Base-by-base conservation (phyloP, 2,329 filamentous ascomycete species). In the Trichoderma guizhouense region DNA sequence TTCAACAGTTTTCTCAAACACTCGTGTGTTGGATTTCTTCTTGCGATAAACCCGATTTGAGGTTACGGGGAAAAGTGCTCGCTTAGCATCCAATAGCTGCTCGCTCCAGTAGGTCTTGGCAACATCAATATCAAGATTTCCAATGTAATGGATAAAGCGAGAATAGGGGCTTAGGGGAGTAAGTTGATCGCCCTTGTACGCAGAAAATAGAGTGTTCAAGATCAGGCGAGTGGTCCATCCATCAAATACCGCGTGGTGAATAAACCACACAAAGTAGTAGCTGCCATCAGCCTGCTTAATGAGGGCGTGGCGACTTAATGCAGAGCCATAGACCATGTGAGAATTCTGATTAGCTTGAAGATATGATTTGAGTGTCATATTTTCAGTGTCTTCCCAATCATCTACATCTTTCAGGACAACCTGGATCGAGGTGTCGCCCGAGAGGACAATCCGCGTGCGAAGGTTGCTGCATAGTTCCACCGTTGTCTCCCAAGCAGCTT, bases 141-240 rank as follows among this genome's bases (percentile, higher is more conserved):
- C 30, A 53, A 21, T 32, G 18, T 73, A 73, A 5, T 69, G 68
- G 21, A 73, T 72, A 11, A 73, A 73, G 34, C 80, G 76, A 60
- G 81, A 81, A 76, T 84, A 84, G 11, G 73, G 53, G 24, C 60
- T 39, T 3, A 66, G 24, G 2, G 30, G 36, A 1, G 26, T 14
- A 36, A 51, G n/a, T 8, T 71, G 14, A 24, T 69, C 30, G 0
- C 64, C 63, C 30, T n/a, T 55, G 12, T 72, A 72, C 4, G 30
- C 39, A 32, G 53, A 43, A 15, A 47, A 14, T 11, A 72, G 14
- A 0, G 57, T 60, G 24, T 70, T 69, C 1, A 72, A 18, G 7
- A 70, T 24, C 15, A 69, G 14, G 2, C 43, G 57, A 21, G 60
- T 62, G 1, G 71, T 69, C 71, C 71, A 72, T 8, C 71, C 71